Conservation (phyloP, 1,139 yeast species). For the Yamadazyma diddensiae region DNA sequence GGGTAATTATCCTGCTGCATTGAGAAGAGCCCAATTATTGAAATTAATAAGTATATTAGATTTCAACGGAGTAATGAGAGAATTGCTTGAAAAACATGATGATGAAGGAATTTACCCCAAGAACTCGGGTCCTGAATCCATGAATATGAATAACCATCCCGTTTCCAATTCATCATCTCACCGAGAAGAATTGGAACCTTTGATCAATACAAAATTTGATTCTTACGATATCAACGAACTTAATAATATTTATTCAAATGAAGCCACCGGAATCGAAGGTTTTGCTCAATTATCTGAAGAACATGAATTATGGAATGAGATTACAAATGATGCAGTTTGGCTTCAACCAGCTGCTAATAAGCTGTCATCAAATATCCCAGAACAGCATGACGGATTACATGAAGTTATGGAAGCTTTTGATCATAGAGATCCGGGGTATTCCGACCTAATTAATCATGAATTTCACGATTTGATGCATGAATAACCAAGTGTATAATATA, state of each 20-base stretch:
- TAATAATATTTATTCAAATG: constrained; percentile 35
- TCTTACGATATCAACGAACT: constrained; percentile 12
- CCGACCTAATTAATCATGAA: constrained; percentile 39
- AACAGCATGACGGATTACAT: constrained; percentile 7
- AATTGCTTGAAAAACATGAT: constrained; percentile 54
- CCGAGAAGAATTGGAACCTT: constrained; percentile 6
- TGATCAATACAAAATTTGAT: constrained; percentile 18
- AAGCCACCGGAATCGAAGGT: constrained; percentile 45
- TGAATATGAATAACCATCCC: background rate
- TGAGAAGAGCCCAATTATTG: constrained; percentile 68
- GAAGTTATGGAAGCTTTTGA: constrained; percentile 12
- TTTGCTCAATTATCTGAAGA: constrained; percentile 48
- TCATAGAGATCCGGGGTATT: constrained; percentile 16
- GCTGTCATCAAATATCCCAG: background rate
- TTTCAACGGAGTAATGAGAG: constrained; percentile 63
- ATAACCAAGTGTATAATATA: constrained; percentile 4
- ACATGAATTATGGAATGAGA: constrained; percentile 70
- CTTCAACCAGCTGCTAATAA: constrained; percentile 22
- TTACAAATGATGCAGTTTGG: constrained; percentile 76
- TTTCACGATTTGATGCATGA: constrained; percentile 35
- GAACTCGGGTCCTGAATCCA: background rate
- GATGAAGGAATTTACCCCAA: constrained; percentile 30
- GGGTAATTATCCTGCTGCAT: constrained; percentile 77
- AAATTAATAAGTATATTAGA: constrained; percentile 64
- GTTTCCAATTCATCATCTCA: no score